Evolutionary conservation across 495 filamentous ascomycete genomes (phyloP), one percentile per base, ranked within the genome.

Genomic region (Emericellopsis terricola): DNA sequence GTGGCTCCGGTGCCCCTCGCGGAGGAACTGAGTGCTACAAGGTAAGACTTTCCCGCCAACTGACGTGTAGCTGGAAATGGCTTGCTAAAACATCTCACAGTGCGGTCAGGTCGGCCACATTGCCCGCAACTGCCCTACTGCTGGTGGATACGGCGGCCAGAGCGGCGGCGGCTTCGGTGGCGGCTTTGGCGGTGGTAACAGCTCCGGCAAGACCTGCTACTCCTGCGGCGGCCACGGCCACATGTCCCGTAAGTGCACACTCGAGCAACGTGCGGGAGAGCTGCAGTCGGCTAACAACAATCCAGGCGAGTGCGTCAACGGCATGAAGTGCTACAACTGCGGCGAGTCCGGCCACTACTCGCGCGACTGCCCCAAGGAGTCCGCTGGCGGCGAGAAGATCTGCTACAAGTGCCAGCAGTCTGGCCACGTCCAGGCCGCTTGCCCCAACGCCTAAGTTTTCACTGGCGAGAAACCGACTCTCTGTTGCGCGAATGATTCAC

Each of bases 281-380:
- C 19, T 27, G 18, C 17, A 17, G 24, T 15, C 14, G 3, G 17
- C 4, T 35, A 31, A 44, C 49, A 45, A 49, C 34, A 8, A 15
- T 18, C 11, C 27, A 68, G 63, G 66, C 44, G 89, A 96, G 59
- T 97, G 89, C 62, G 94, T 91, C 31, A 89, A 96, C 49, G 89
- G 89, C 37, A 85, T 86, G 66, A 96, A 96, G 69, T 97, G 89
- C 75, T 97, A 97, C 76, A 96, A 96, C 73, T 97, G 89, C 52
- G 89, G 89, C 39, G 81, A 91, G 57, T 76, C 84, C 33, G 89
- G 89, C 40, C 89, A 96, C 59, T 69, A 94, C 44, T 86, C 80
- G 39, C 81, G 89, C 36, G 89, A 97, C 51, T 97, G 89, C 69
- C 81, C 84, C 36, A 80, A 84, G 44, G 87, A 93, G 57, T 73